Evolutionary conservation across 2,329 filamentous ascomycete genomes (phyloP), one percentile per base, ranked within the genome.

Genomic region (Neodidymelliopsis sp.): DNA sequence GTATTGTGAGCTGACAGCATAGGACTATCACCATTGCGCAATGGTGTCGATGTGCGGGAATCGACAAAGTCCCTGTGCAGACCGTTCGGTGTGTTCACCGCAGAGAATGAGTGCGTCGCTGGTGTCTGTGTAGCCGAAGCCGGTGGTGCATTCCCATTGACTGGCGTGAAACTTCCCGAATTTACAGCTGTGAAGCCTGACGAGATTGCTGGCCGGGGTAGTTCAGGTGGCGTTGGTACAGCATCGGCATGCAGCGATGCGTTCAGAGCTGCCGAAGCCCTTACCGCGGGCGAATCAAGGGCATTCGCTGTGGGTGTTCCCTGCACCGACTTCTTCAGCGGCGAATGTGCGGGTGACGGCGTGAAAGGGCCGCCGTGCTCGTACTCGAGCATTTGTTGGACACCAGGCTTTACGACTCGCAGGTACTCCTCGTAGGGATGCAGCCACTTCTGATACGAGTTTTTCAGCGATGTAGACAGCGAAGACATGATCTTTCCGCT

Each of bases 401-500:
- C 92, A 22, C 91, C 90, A 3, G 94, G 94, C 71, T 97, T 97
- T 41, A 91, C 93, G 11, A 93, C 79, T 41, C 89, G 84, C 31
- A 99, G 78, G 69, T 96, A 99, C 56, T 97, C 91, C 73, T 99
- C 94, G 64, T 97, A 99, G 0, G 94, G 94, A 67, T 91, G 90
- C 3, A 99, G 85, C 90, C 94, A 99, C 75, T 93, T 87, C 71
- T 96, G 91, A 65, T 95, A 99, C 0, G 94, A 97, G 73, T 99
- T 99, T 73, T 97, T 99, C 30, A 99, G 82, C 4, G 94, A 97
- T 0, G 94, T 99, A 5, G 94, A 99, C 35, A 99, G 78, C 7
- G 94, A 97, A 2, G 93, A 97, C 94, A 99, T 99, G 56, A 99
- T 99, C 78, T 99, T 99, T 69, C 94, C 94, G 69, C 93, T 97